Base-by-base conservation (phyloP, 495 filamentous ascomycete species). In the Durotheca rogersii region DNA sequence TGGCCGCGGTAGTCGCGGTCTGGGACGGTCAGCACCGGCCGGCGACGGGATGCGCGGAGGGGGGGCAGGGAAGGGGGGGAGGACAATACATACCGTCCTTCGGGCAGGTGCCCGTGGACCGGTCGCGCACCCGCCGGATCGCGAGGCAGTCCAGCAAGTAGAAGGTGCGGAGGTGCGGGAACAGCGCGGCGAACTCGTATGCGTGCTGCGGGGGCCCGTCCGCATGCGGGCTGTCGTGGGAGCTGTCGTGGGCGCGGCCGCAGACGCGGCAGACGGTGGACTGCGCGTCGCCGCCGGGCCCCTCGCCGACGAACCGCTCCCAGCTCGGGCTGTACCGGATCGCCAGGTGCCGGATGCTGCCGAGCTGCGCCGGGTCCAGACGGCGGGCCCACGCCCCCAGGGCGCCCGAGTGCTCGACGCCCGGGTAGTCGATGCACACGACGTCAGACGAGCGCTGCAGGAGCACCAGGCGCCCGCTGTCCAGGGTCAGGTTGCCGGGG, bases 121-220 rank as follows among this genome's bases (percentile, higher is more conserved):
- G 47, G 17, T 50, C 30, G 37, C 48, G 49, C 19, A 53, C 41
- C 25, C 52, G 62, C 12, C 62, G 65, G 23, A 64, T 15, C 4
- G 63, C 56, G 9, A 67, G 33, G 12, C 58, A 67, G 37, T 67
- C 65, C 29, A 67, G 51, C 25, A 67, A 67, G 35, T 66, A 66
- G 46, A 67, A 67, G 1, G 54, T 51, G 30, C 64, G 57, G 15
- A 67, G 49, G 19, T 66, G 65, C 21, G 61, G 60, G 51, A 66
- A 65, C n/a, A 65, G 20, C 11, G 65, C 57, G 6, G 63, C 60
- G 19, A 67, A 66, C 43, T 67, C 53, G 44, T 57, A 66, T 2
- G 58, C 57, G 21, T 66, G 62, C 15, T 41, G 48, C 3, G 65
- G 65, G 25, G 52, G n/a, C n/a, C n/a, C n/a, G n/a, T n/a, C n/a